Evolutionary conservation across 495 filamentous ascomycete species (phyloP), one percentile per base, ranked within the genome.

Genomic region (Bryoglossum gracile): DNA sequence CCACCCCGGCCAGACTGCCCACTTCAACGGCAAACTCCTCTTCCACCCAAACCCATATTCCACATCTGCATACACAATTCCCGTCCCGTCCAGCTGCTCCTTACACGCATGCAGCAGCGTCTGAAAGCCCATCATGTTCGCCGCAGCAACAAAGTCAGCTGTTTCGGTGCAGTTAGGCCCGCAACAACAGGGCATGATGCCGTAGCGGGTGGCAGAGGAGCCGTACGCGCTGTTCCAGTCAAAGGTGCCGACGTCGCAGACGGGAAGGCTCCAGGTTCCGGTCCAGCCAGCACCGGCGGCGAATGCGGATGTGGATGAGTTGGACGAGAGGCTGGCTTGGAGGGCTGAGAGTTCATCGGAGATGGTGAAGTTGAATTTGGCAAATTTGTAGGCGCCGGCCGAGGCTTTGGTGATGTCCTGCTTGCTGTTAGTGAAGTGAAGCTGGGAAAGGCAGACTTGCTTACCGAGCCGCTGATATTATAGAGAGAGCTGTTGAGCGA

Each of bases 281-380:
- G 30, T 24, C 40, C 40, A 43, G 6, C 40, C 40, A 10, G 40
- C 40, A 11, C 40, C 40, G 11, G 25, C 3, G n/a, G 11, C 22
- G 23, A 43, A 43, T 6, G 40, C 21, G n/a, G 24, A 25, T 2
- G 30, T 17, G 19, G 40, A n/a, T 17, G 13, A 19, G 21, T 43
- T 43, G 40, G 40, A 43, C 11, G 40, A 9, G 22, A 26, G 30
- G 9, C 21, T 6, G 14, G 13, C 8, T 25, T 43, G 21, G 8
- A 43, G 40, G 13, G 25, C 21, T 3, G 19, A 11, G 21, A 43
- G 25, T 24, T 43, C 40, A n/a, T 43, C 40, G 8, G 22, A n/a
- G n/a, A 26, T 19, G 3, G 40, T 43, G n/a, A 43, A 43, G 24
- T 43, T 43, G 40, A 43, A 43, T 43, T 43, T 43, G 3, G 40